Base-by-base conservation (phyloP, 1,284 basidiomycete genomes). In the Leccinum brunneo-olivaceum region DNA sequence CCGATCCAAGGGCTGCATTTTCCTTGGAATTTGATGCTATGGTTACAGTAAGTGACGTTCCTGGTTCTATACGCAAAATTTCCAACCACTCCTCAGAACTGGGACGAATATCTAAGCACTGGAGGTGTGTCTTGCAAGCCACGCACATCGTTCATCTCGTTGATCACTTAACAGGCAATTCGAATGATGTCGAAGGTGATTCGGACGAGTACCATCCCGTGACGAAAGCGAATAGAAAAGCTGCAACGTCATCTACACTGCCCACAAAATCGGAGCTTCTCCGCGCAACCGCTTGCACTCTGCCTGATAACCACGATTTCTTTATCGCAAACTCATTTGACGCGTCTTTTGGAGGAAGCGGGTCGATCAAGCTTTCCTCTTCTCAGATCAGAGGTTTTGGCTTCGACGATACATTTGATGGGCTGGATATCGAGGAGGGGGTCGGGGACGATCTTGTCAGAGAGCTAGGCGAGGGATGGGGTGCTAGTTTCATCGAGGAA, bases 401-500 rank as follows among this genome's bases (percentile, higher is more conserved):
- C 10, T 73, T 79, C 33, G 65, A 74, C 27, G 79, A 82, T 49
- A 71, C 75, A 40, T 69, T 71, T 6, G 81, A 79, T 43, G 79
- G 68, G 14, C 54, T 81, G 15, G 81, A 77, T 46, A 58, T 81
- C 18, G 75, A 65, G n/a, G 76, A 71, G 5, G 74, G 67, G 14
- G 62, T 84, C 15, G 79, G 74, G 2, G 84, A 85, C 34, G 85
- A 88, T 51, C 64, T 88, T 20, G 82, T 79, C 4, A 71, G 69
- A 49, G 85, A 88, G 53, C 67, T 88, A 4, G 85, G 84, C 25
- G 77, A 78, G 52, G 79, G 71, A 20, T 88, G 85, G 84, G 76
- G 70, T 12, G 55, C 53, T 27, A 62, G 63, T 40, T 61, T 63
- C 3, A 35, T 53, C 16, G 63, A 58, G 21, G 49, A 57, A 23